These are phyloP conservation scores for Lichtheimia ornata DNA, from an alignment of 371 early-diverging fungal genomes.

Conservation along the genomic window DNA sequence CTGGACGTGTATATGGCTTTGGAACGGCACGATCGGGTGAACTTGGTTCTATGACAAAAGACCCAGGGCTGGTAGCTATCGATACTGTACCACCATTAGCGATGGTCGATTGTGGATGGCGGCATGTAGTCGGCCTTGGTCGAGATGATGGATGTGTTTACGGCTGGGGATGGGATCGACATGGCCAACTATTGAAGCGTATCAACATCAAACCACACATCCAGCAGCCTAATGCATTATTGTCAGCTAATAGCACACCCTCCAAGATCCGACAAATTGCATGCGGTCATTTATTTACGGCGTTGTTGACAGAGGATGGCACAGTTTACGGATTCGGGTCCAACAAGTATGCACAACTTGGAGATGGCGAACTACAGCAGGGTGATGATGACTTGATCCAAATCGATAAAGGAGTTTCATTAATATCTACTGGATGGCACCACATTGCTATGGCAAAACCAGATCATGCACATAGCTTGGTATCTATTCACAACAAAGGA, in stretches of 20 bases:
- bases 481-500: constrained; percentile 35
- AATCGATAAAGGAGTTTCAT: background rate
- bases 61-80: constrained; percentile 18
- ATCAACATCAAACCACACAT: constrained; percentile 30
- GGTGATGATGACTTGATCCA: background rate
- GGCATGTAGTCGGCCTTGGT: constrained; percentile 56
- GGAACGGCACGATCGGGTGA: constrained; percentile 59
- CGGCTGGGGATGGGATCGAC: constrained; percentile 67
- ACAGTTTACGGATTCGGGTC: constrained; percentile 60
- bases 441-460: constrained; percentile 50
- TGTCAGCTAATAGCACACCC: background rate
- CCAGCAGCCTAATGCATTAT: constrained; percentile 15
- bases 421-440: constrained; percentile 74
- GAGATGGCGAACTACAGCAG: no score
- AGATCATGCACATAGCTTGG: constrained; percentile 3
- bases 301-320: constrained; percentile 43
- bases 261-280: constrained; percentile 29
- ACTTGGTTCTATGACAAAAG: constrained; percentile 24
- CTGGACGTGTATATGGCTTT: constrained; percentile 43
- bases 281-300: constrained; percentile 61
- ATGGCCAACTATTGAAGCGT: constrained; percentile 48
- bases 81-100: constrained; percentile 24
- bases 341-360: constrained; percentile 64
- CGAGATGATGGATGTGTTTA: constrained; percentile 33
- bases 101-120: constrained; percentile 64